Conservation (phyloP, 2,329 filamentous ascomycete species). For the Penicillium vulpinum region DNA sequence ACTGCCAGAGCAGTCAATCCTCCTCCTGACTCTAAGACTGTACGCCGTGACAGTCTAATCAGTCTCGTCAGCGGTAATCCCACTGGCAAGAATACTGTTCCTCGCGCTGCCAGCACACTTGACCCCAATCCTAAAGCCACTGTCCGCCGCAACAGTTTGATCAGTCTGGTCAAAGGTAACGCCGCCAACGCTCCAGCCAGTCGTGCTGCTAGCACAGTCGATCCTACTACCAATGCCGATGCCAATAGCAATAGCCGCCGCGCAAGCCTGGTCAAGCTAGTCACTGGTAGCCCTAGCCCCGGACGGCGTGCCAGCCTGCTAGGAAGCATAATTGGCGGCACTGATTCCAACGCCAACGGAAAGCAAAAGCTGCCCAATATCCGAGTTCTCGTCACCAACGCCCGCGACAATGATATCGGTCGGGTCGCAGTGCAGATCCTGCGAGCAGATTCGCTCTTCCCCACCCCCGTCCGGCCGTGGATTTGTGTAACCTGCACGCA, state of each 20-base stretch:
- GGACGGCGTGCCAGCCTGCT: not conserved
- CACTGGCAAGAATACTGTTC: not conserved
- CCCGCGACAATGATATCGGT: slow-evolving; percentile 39
- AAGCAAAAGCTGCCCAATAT: slow-evolving; percentile 17
- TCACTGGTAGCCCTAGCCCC: slow-evolving; percentile 4
- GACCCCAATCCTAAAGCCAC: slow-evolving; percentile 1
- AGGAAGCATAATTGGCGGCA: not conserved
- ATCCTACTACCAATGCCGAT: not conserved
- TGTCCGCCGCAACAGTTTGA: slow-evolving; percentile 5
- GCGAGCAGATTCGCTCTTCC: slow-evolving; percentile 36
- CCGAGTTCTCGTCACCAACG: slow-evolving; percentile 43
- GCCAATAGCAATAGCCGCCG: not conserved
- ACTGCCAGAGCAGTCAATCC: not conserved
- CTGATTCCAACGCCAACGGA: not conserved
- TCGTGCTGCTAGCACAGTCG: not conserved
- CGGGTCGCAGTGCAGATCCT: slow-evolving; percentile 41
- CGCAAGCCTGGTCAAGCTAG: slow-evolving; percentile 1
- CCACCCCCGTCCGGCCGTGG: slow-evolving; percentile 31
- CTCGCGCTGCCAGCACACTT: not conserved
- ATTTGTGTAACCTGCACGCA: slow-evolving; percentile 39
- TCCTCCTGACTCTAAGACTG: not conserved
- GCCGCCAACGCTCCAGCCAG: not conserved
- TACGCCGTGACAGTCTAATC: slow-evolving; percentile 3
- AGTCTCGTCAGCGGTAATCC: slow-evolving; percentile 6
- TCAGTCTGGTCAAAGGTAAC: not conserved